Conservation (phyloP, 371 early-diverging fungal species). For the Conidiobolus incongruus region DNA sequence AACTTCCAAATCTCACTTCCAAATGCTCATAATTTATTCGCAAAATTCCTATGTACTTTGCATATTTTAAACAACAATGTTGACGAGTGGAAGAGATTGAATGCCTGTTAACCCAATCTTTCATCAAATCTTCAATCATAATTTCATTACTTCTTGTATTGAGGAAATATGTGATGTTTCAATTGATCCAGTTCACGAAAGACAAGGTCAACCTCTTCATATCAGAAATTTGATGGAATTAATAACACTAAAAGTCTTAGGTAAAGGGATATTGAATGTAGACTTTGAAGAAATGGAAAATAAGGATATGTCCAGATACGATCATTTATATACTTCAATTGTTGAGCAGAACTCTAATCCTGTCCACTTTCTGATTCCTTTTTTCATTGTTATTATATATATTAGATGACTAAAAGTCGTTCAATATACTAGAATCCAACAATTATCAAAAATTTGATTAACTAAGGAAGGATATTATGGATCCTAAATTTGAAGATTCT, state of each 20-base stretch:
- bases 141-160: too few species aligned
- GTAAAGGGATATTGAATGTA: conserved; percentile 1
- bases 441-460: too few species aligned
- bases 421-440: too few species aligned
- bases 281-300: conserved; percentile 1
- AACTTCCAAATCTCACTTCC: too few species aligned
- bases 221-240: neutral
- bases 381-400: too few species aligned
- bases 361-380: neutral
- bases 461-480: too few species aligned
- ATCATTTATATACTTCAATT: neutral
- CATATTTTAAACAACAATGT: conserved; percentile 7
- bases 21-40: too few species aligned
- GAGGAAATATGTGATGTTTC: too few species aligned
- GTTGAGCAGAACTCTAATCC: conserved; percentile 2
- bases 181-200: too few species aligned
- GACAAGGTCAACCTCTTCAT: neutral
- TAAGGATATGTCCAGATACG: neutral
- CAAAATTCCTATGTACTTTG: neutral
- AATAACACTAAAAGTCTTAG: conserved; percentile 1
- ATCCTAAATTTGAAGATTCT: too few species aligned
- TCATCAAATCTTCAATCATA: neutral
- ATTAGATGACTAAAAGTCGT: too few species aligned
- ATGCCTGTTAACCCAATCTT: conserved; percentile 9
- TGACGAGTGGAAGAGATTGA: conserved; percentile 10